Percentiles rank a stretch among this genome's conserved stretches.
phyloP scores from a whole-genome alignment of 2,329 filamentous ascomycete species.

The Nigrospora osmanthi region DNA sequence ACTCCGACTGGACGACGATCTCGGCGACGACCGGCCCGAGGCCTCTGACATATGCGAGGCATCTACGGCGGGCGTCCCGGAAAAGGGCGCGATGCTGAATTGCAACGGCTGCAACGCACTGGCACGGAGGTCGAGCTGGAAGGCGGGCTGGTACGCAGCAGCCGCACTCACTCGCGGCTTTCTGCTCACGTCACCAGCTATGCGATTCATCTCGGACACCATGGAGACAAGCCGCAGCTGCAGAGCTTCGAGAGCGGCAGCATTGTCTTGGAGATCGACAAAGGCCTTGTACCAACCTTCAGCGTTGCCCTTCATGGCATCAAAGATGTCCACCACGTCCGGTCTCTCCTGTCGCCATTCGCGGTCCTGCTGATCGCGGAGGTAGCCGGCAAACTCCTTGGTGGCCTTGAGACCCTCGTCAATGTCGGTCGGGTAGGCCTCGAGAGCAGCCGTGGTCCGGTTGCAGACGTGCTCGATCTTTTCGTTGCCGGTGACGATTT shows the following conservation, averaged over 20 bases:
- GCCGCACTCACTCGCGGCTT: constrained; percentile 57
- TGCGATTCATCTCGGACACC: constrained; percentile 77
- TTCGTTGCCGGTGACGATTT: constrained; percentile 81
- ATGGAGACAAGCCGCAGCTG: constrained; percentile 68
- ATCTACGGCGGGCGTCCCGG: constrained; percentile 6
- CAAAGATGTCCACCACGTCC: constrained; percentile 63
- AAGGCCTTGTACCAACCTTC: constrained; percentile 85
- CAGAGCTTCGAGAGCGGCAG: constrained; percentile 59
- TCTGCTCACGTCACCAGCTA: constrained; percentile 76
- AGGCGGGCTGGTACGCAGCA: constrained; percentile 6
- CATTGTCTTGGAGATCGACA: constrained; percentile 65
- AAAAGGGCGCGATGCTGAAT: constrained; percentile 20
- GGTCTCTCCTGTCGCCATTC: constrained; percentile 55
- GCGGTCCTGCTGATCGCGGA: constrained; percentile 56
- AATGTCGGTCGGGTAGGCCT: constrained; percentile 72
- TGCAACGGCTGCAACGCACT: constrained; percentile 9
- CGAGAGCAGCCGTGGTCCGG: constrained; percentile 68
- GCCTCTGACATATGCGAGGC: not conserved
- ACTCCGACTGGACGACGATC: constrained; percentile 9
- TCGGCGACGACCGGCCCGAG: constrained; percentile 1
- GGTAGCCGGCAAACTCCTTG: constrained; percentile 67
- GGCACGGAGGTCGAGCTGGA: constrained; percentile 5
- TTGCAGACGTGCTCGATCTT: constrained; percentile 83
- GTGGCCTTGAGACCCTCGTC: constrained; percentile 70
- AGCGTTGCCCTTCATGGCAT: constrained; percentile 87